Evolutionary conservation across 148 eudicot species (phyloP), one percentile per base, ranked within the genome.

Genomic region (Camellia japonica): DNA sequence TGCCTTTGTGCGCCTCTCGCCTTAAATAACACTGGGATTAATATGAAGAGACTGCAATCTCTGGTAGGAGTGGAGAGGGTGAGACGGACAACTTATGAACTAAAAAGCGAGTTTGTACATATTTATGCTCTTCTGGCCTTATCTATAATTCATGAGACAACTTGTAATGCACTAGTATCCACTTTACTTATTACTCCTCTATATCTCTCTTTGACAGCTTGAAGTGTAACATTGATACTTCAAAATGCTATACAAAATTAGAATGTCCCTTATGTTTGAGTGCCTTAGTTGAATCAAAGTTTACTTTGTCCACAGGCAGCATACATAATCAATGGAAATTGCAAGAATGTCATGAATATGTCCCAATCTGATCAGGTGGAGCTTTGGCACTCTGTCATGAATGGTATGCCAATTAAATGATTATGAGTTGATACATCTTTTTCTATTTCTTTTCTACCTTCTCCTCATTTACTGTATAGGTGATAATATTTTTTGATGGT

Each of bases 271-370:
- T 41, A 46, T 63, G 30, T 64, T 30, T 20, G 55, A 59, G 60
- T 5, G 73, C 0, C 15, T 42, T 68, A 65, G 69, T 65, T 5
- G 66, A 67, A 20, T 19, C 80, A 59, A 8, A 54, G 19, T 63
- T 64, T 70, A 41, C 8, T 14, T 78, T 69, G 19, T 81, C 76
- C 84, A 58, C 94, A 95, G 98, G 99, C 97, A 65, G 97, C 93
- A 75, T 95, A 91, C 73, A 88, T 95, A 73, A 92, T 95, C 68
- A 89, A 81, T 80, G 99, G 99, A 38, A 95, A 89, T 87, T 90
- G 97, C 91, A 93, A 96, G 84, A 93, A 91, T 87, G 85, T 96
- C 52, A 96, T 96, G 99, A 92, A 91, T 87, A 90, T 93, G 98
- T 93, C 99, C 65, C 97, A 96, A 81, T 78, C 88, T 75, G 99